These are phyloP conservation scores for Atkinsonella texensis DNA, from an alignment of 2,329 filamentous ascomycete genomes.

Conservation along the genomic window DNA sequence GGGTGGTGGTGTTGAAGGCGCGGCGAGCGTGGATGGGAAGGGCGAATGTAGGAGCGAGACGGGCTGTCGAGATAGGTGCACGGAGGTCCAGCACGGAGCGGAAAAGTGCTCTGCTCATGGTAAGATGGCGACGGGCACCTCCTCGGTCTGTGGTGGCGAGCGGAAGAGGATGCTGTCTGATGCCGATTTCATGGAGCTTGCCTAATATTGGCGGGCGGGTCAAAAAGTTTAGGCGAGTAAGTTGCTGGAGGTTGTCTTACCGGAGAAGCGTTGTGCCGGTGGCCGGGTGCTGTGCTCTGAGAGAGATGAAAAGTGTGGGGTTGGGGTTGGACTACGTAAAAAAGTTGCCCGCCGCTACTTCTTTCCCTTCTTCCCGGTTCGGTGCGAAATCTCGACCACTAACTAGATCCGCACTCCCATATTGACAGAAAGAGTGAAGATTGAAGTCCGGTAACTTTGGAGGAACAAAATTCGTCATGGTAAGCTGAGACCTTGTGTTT, in stretches of 20 bases:
- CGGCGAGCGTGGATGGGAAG: slow-evolving; percentile 18
- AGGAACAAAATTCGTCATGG: slow-evolving; percentile 2
- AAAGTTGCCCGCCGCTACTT: neutral
- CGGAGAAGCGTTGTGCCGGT: slow-evolving; percentile 25
- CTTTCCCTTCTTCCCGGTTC: slow-evolving; percentile 5
- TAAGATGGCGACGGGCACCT: slow-evolving; percentile 10
- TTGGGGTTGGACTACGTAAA: neutral
- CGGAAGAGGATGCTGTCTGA: slow-evolving; percentile 2
- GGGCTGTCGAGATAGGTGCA: slow-evolving; percentile 19
- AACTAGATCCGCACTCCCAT: neutral
- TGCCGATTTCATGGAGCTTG: neutral
- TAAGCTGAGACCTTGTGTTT: neutral
- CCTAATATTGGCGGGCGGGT: too few species aligned
- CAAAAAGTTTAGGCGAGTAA: slow-evolving; percentile 10
- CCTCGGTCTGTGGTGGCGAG: neutral
- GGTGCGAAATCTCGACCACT: slow-evolving; percentile 8
- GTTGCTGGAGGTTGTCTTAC: neutral
- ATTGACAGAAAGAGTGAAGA: neutral
- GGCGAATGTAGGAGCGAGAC: slow-evolving; percentile 14
- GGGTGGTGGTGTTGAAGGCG: slow-evolving; percentile 36
- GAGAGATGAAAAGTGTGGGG: neutral
- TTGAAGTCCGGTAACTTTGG: neutral
- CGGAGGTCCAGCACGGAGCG: slow-evolving; percentile 52
- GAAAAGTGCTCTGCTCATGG: slow-evolving; percentile 48
- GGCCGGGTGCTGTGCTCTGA: slow-evolving; percentile 10